Evolutionary conservation across 108 stramenopile species (phyloP).

Genomic region (Nitzschia sp.): DNA sequence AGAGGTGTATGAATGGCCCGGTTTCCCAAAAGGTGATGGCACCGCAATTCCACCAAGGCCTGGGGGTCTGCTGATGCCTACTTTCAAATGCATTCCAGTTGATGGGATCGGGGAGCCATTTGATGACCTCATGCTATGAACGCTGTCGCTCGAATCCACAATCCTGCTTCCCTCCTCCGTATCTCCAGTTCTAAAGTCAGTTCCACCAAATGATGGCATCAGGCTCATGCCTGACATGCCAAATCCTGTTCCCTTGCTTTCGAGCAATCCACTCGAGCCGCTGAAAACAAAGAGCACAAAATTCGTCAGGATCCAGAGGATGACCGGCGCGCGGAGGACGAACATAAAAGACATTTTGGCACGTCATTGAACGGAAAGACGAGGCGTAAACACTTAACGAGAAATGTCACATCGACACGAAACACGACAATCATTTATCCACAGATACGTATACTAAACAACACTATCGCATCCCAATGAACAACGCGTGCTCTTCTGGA

Average conservation of each 20-base stretch:
- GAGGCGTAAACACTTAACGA: neutral
- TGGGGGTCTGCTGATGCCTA: constrained; percentile 24
- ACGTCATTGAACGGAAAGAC: constrained; percentile 10
- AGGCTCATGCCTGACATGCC: constrained; percentile 48
- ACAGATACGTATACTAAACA: too few relatives aligned
- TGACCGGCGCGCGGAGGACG: neutral
- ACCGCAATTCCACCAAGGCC: constrained; percentile 33
- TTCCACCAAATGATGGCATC: constrained; percentile 23
- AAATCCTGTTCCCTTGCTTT: neutral
- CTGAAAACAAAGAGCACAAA: neutral
- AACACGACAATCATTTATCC: neutral
- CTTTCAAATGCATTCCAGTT: constrained; percentile 1
- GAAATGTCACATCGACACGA: neutral
- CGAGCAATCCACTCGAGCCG: neutral
- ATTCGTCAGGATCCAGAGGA: neutral
- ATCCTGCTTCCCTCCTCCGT: neutral
- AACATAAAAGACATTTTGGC: neutral
- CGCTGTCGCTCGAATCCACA: constrained; percentile 33
- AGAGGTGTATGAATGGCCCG: constrained; percentile 32
- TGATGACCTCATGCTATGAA: constrained; percentile 26
- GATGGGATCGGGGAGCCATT: constrained; percentile 10
- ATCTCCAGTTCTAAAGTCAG: constrained; percentile 1
- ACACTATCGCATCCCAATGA: too few relatives aligned
- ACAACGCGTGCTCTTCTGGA: too few relatives aligned
- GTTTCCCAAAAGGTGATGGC: constrained; percentile 41